phyloP scores from a whole-genome alignment of 305 asterid species.

The Rubia balearica region DNA sequence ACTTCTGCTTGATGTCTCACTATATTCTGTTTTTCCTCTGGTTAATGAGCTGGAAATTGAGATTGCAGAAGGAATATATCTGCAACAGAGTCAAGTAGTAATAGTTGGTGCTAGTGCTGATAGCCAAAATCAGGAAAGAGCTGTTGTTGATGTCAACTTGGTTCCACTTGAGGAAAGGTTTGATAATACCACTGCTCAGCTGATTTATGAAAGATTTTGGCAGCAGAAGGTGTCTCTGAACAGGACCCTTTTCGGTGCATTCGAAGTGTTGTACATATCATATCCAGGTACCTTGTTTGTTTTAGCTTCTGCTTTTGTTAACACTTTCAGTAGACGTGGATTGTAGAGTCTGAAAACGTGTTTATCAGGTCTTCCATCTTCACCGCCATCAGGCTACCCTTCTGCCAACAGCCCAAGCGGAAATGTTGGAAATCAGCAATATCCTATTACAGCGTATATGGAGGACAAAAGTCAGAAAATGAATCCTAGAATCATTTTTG shows the following conservation, averaged over 20 bases:
- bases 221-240: slow-evolving; percentile 80
- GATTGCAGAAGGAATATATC: slow-evolving; percentile 88
- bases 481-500: slow-evolving; percentile 59
- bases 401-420: slow-evolving; percentile 70
- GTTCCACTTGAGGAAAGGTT: slow-evolving; percentile 96
- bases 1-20: slow-evolving; percentile 71
- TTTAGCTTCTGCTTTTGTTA: background rate
- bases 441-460: slow-evolving; percentile 66
- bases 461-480: slow-evolving; percentile 55
- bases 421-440: slow-evolving; percentile 59
- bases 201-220: slow-evolving; percentile 78
- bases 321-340: background rate
- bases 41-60: slow-evolving; percentile 78
- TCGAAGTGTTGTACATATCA: slow-evolving; percentile 48
- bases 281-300: slow-evolving; percentile 66
- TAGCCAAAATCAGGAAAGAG: slow-evolving; percentile 61
- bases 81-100: slow-evolving; percentile 78
- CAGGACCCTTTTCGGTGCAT: slow-evolving; percentile 84
- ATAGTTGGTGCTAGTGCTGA: slow-evolving; percentile 95
- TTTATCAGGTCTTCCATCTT: slow-evolving; percentile 71
- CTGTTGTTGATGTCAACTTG: slow-evolving; percentile 78
- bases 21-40: slow-evolving; percentile 74
- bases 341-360: slow-evolving; percentile 19
- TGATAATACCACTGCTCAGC: slow-evolving; percentile 84
- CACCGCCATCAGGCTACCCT: slow-evolving; percentile 51